These are phyloP conservation scores for Aspergillus aculeatus DNA, from an alignment of 2,329 filamentous ascomycete species.

Conservation along the genomic window DNA sequence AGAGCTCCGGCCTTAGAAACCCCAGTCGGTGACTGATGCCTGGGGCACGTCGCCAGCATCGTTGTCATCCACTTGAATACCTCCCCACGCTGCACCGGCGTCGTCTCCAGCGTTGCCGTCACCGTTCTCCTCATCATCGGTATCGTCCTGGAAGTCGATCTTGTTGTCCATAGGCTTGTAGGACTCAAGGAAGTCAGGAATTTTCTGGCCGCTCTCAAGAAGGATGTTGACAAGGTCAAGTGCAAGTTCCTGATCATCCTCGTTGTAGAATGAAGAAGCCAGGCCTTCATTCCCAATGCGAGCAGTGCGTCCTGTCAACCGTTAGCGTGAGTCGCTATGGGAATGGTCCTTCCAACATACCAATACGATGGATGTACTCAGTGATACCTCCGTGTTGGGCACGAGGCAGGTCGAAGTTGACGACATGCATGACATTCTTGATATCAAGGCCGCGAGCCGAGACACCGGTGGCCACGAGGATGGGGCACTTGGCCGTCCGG, in stretches of 20 bases:
- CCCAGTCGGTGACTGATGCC: not conserved
- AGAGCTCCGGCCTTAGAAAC: not conserved
- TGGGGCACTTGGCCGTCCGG: conserved; percentile 69
- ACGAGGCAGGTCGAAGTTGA: conserved; percentile 87
- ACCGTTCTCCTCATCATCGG: conserved; percentile 42
- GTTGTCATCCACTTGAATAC: conserved; percentile 12
- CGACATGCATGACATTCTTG: conserved; percentile 79
- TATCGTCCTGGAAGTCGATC: conserved; percentile 55
- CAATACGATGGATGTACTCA: conserved; percentile 93
- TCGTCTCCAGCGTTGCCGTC: conserved; percentile 17
- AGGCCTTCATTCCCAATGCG: conserved; percentile 85
- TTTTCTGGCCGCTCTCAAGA: conserved; percentile 70
- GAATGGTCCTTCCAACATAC: conserved; percentile 49
- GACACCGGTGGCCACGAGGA: conserved; percentile 83
- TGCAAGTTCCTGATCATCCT: conserved; percentile 70
- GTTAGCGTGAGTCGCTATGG: not conserved
- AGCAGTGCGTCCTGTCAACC: conserved; percentile 72
- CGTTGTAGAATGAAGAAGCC: conserved; percentile 83
- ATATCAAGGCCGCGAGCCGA: conserved; percentile 87
- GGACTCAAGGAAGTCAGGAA: conserved; percentile 77
- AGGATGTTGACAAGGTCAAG: conserved; percentile 76
- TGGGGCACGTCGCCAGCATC: not conserved
- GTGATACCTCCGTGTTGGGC: conserved; percentile 78
- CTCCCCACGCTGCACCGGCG: conserved; percentile 17
- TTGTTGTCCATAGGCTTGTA: conserved; percentile 48